Percentiles rank a stretch among this genome's conserved stretches.
phyloP scores from a whole-genome alignment of 768 basidiomycete species.

The Rhodotorula graminis region DNA sequence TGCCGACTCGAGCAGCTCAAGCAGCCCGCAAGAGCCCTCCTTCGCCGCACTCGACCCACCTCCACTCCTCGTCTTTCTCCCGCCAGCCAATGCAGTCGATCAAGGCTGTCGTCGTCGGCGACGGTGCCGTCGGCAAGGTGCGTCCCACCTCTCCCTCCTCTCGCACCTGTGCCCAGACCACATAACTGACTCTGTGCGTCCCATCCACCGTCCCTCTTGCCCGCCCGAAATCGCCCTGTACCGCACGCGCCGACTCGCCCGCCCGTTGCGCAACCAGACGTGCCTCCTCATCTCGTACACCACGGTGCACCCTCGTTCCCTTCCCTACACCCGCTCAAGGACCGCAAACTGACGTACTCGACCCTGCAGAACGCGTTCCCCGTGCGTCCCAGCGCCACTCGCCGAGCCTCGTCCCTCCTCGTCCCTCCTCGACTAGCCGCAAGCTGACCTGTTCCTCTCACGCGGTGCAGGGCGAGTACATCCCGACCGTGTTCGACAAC shows the following conservation, averaged over 20 bases:
- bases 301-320: slow-evolving; percentile 51
- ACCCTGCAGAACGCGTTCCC: slow-evolving; percentile 40
- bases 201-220: too few relatives aligned
- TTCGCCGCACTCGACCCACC: background rate
- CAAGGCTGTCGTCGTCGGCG: slow-evolving; percentile 46
- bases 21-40: background rate
- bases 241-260: background rate
- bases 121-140: slow-evolving; percentile 52
- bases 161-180: too few relatives aligned
- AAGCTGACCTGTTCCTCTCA: slow-evolving; percentile 50
- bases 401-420: slow-evolving; percentile 22
- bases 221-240: too few relatives aligned
- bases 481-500: slow-evolving; percentile 98
- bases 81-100: slow-evolving; percentile 27
- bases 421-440: background rate
- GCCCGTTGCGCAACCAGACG: slow-evolving; percentile 57
- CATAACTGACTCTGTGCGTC: too few relatives aligned
- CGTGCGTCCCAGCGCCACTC: slow-evolving; percentile 28
- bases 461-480: slow-evolving; percentile 78
- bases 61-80: background rate
- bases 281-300: slow-evolving; percentile 99
- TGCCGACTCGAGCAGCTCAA: too few relatives aligned
- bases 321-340: too few relatives aligned
- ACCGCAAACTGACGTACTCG: too few relatives aligned
- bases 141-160: background rate